phyloP scores from a whole-genome alignment of 2,329 filamentous ascomycete species.

The Ophiognomonia clavigignenti-juglandacearum region DNA sequence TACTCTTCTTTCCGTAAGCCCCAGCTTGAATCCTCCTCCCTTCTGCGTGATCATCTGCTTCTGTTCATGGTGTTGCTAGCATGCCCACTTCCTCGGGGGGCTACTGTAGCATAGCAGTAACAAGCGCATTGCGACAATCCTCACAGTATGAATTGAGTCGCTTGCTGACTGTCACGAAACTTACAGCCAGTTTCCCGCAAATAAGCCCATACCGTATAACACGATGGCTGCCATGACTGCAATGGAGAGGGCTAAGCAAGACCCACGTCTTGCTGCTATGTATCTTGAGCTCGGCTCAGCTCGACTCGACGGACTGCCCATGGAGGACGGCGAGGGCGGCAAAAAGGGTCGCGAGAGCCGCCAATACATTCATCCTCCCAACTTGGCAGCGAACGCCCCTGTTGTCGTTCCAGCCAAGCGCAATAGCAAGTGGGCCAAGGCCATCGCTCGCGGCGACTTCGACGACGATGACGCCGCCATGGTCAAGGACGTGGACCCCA shows the following conservation, averaged over 20 bases:
- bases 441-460: slow-evolving; percentile 21
- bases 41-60: no score
- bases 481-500: slow-evolving; percentile 23
- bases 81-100: no score
- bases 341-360: not conserved
- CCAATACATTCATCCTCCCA: not conserved
- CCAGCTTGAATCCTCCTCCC: no score
- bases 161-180: no score
- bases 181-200: no score
- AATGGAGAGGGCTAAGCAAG: not conserved
- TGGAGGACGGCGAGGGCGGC: slow-evolving; percentile 17
- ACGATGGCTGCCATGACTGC: not conserved
- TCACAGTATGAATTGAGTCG: no score
- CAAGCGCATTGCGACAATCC: no score
- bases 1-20: no score
- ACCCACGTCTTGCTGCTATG: slow-evolving; percentile 2
- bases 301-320: slow-evolving; percentile 22
- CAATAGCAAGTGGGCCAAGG: slow-evolving; percentile 7
- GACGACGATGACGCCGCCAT: slow-evolving; percentile 26
- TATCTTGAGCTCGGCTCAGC: slow-evolving; percentile 23
- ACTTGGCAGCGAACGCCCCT: not conserved
- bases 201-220: not conserved
- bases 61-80: no score
- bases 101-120: no score
- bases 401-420: not conserved